Conservation (phyloP, 139 green algal species). For the Chlorella ohadii region DNA sequence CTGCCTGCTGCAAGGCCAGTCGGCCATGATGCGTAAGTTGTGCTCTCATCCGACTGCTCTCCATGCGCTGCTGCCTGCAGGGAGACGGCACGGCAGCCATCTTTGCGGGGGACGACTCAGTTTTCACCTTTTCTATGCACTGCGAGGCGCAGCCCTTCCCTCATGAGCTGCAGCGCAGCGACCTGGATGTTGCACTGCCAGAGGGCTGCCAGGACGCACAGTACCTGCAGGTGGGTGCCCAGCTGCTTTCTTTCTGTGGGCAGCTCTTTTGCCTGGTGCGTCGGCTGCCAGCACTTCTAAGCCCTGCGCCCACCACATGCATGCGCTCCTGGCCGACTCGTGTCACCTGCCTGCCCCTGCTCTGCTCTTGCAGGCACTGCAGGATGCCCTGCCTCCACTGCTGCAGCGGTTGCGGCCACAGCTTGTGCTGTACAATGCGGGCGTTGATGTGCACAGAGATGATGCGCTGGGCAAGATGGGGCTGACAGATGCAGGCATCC, state of each 20-base stretch:
- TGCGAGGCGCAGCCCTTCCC: conserved; percentile 64
- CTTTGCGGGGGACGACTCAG: conserved; percentile 44
- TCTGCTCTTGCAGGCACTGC: conserved; percentile 28
- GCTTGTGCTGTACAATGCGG: conserved; percentile 70
- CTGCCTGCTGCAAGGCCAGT: too few species aligned
- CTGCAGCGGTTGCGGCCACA: conserved; percentile 38
- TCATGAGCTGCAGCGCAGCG: conserved; percentile 16
- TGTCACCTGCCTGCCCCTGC: background rate
- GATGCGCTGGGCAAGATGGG: conserved; percentile 56
- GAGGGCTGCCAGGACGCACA: conserved; percentile 35
- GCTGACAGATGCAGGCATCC: conserved; percentile 56
- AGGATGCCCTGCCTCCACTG: conserved; percentile 15
- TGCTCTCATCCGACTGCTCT: background rate
- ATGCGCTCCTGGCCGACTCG: too few species aligned
- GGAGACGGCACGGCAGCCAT: conserved; percentile 57
- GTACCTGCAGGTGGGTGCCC: conserved; percentile 38
- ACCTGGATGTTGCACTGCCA: conserved; percentile 57
- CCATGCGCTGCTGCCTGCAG: background rate
- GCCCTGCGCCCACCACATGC: too few species aligned
- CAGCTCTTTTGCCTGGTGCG: too few species aligned
- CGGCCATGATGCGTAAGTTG: too few species aligned
- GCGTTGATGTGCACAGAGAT: conserved; percentile 64
- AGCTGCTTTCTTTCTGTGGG: too few species aligned
- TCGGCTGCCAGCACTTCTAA: too few species aligned
- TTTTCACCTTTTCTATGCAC: conserved; percentile 71